phyloP scores from a whole-genome alignment of 2,329 filamentous ascomycete genomes.

The Aureobasidium sp. region DNA sequence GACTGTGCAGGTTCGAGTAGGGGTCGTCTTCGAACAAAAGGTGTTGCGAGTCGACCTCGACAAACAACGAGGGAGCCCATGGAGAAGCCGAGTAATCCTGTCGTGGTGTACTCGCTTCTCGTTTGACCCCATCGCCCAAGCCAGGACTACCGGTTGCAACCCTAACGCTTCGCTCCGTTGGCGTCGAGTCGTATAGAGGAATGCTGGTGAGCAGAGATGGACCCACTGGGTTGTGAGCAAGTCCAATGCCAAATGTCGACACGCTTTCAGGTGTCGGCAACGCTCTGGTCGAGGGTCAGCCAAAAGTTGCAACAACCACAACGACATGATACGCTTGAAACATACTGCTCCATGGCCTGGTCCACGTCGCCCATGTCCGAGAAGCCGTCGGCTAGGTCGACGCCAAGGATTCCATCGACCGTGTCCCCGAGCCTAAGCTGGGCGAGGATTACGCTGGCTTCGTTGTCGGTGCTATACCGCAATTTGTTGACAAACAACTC shows the following conservation, averaged over 20 bases:
- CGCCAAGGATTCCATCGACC: not conserved
- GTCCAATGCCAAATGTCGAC: not conserved
- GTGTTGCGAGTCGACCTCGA: not conserved
- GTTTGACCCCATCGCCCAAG: not conserved
- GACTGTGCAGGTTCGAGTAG: not conserved
- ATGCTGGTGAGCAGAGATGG: slow-evolving; percentile 1
- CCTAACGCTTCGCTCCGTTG: not conserved
- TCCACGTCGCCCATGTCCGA: not conserved
- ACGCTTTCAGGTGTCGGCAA: not conserved
- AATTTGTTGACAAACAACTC: slow-evolving; percentile 7
- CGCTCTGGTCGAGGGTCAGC: not conserved
- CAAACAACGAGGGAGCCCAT: not conserved
- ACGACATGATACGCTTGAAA: not conserved
- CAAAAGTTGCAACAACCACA: not conserved
- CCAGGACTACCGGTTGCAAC: not conserved
- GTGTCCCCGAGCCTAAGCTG: slow-evolving; percentile 11
- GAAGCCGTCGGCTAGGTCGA: not conserved
- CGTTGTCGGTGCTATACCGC: slow-evolving; percentile 8
- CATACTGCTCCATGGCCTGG: slow-evolving; percentile 5
- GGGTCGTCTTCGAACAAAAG: not conserved
- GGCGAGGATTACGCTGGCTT: slow-evolving; percentile 3
- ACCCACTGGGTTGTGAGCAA: slow-evolving; percentile 5
- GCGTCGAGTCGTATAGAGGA: not conserved
- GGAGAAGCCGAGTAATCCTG: not conserved
- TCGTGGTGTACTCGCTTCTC: not conserved